A percentile compares a stretch with the other conserved stretches of the same genome.
These are phyloP conservation scores for Acacia confusa DNA, from an alignment of 306 rosid genomes.

Conservation along the genomic window DNA sequence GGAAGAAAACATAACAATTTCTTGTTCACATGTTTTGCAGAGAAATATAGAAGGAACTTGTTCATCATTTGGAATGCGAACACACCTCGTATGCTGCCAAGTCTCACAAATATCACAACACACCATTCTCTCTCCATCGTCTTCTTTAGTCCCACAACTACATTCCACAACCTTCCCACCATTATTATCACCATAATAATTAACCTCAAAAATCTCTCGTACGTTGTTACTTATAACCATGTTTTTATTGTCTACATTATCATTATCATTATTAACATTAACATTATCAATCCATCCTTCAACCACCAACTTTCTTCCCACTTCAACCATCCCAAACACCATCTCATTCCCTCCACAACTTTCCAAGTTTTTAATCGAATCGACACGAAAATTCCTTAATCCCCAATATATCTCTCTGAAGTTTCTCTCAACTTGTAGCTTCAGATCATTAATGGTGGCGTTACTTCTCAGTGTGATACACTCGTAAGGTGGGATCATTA, in stretches of 20 bases:
- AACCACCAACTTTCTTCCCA: slow-evolving; percentile 60
- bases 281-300: slow-evolving; percentile 36
- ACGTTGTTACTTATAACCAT: not conserved
- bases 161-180: slow-evolving; percentile 49
- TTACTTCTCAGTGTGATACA: slow-evolving; percentile 48
- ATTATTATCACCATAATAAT: slow-evolving; percentile 8
- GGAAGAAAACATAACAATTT: slow-evolving; percentile 59
- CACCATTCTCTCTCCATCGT: slow-evolving; percentile 87
- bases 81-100: slow-evolving; percentile 81
- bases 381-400: slow-evolving; percentile 59
- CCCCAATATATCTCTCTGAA: slow-evolving; percentile 79
- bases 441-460: slow-evolving; percentile 64
- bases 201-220: slow-evolving; percentile 41
- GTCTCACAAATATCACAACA: slow-evolving; percentile 85
- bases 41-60: slow-evolving; percentile 72
- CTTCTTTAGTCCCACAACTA: slow-evolving; percentile 76
- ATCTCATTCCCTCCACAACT: slow-evolving; percentile 45
- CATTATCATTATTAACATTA: not conserved
- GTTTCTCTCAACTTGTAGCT: slow-evolving; percentile 64
- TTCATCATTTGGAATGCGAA: slow-evolving; percentile 65
- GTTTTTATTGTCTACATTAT: not conserved
- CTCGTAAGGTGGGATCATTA: slow-evolving; percentile 60
- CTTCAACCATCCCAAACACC: slow-evolving; percentile 56
- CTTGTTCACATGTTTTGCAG: slow-evolving; percentile 74
- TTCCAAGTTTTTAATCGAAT: slow-evolving; percentile 44